Evolutionary conservation across 768 basidiomycete genomes (phyloP).

Genomic region (Suillus bovinus): DNA sequence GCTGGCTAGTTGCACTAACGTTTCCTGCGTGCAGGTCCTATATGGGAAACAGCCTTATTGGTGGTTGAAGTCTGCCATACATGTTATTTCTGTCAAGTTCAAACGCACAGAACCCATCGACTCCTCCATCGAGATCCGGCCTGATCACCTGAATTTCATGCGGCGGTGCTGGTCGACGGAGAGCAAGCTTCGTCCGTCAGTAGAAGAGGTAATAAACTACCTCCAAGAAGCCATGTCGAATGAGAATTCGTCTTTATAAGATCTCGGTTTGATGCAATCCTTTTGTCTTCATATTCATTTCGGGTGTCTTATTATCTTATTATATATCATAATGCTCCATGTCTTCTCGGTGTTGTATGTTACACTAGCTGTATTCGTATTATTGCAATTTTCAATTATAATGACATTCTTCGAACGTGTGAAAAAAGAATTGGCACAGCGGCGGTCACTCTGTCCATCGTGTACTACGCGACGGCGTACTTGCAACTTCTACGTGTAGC

Average conservation of each 20-base stretch:
- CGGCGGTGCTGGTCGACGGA: conserved; percentile 29
- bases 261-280: no score
- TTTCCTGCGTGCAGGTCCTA: conserved; percentile 24
- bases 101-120: conserved; percentile 15
- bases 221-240: not conserved
- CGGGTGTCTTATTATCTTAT: no score
- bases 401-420: no score
- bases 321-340: no score
- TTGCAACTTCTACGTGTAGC: no score
- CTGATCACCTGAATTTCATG: conserved; percentile 22
- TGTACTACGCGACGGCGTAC: no score
- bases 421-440: no score
- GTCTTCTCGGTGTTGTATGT: no score
- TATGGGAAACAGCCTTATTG: conserved; percentile 24
- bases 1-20: not conserved
- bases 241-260: not conserved
- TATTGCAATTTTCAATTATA: no score
- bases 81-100: conserved; percentile 22
- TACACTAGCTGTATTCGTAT: no score
- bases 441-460: no score
- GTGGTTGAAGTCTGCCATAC: conserved; percentile 23
- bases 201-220: not conserved
- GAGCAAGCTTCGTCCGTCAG: not conserved
- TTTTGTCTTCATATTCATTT: no score
- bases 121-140: conserved; percentile 8